Evolutionary conservation across 108 stramenopile species (phyloP), one percentile per base, ranked within the genome.

Genomic region (Nitzschia sp.): DNA sequence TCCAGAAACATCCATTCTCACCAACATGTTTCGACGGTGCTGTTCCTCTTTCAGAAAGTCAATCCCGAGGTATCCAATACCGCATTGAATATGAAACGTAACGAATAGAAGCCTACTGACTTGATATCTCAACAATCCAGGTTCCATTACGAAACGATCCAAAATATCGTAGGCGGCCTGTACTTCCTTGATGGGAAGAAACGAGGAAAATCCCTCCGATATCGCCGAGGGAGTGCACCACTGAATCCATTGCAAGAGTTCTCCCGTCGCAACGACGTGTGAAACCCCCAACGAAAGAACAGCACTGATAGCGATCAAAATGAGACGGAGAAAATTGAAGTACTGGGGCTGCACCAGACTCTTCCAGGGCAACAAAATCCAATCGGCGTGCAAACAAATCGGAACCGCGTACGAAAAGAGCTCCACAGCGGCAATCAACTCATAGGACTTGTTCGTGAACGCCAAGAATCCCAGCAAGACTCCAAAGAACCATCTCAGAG

Each of bases 11-110:
- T 94, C 93, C 85, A 94, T 88, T 52, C 89, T 73, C 34, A 94
- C 82, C 41, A 94, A 64, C 68, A 79, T 66, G 60, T 94, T 94
- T 38, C 89, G 78, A 55, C 93, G 79, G 57, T 69, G 48, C 61
- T 94, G 93, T 58, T 94, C 93, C 38, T 63, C 47, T 36, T 73
- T 82, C 57, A 91, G 56, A 62, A 94, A 94, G 27, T 74, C 86
- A 70, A 94, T 94, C 0, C 93, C 93, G 53, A 94, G 53, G 47
- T 87, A 88, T 53, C 93, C 93, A 68, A 94, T 80, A 9, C 89
- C 93, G 36, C 86, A 75, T 77, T 94, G 93, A 61, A 94, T 85
- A 68, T 94, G 86, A 71, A 94, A 90, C 9, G 93, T 94, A 8
- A 91, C 83, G 66, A 94, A 94, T 25, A 94, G 74, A 47, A 94